Percentiles rank a stretch among this genome's conserved stretches.
phyloP scores from a whole-genome alignment of 2,329 filamentous ascomycete species.

The Chaetomiaceae sp. region DNA sequence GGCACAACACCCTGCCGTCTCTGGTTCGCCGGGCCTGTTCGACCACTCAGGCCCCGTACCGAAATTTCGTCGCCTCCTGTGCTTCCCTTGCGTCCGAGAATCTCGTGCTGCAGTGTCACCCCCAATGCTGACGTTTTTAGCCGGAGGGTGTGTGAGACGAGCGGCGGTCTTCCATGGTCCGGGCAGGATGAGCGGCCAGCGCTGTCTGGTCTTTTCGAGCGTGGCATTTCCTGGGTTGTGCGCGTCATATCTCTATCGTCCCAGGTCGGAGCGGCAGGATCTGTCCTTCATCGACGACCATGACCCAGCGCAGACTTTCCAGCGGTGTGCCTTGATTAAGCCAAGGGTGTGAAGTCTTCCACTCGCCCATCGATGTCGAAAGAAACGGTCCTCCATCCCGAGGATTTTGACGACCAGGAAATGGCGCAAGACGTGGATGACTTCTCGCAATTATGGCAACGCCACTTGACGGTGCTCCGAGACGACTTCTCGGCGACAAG shows the following conservation, averaged over 20 bases:
- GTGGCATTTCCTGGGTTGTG: background rate
- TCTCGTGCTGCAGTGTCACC: constrained; percentile 15
- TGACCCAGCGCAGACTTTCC: too few species aligned
- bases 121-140: constrained; percentile 19
- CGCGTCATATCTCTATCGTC: too few species aligned
- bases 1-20: background rate
- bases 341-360: too few species aligned
- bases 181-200: background rate
- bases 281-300: background rate
- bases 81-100: constrained; percentile 6
- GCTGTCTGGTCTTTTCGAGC: background rate
- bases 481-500: constrained; percentile 17
- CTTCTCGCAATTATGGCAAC: constrained; percentile 20
- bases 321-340: too few species aligned
- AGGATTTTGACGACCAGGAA: background rate
- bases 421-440: constrained; percentile 7
- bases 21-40: background rate
- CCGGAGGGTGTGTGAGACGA: constrained; percentile 8
- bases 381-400: too few species aligned
- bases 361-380: too few species aligned
- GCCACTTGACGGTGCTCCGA: constrained; percentile 18
- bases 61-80: constrained; percentile 5
- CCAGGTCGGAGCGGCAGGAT: background rate
- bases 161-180: background rate
- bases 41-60: constrained; percentile 12